phyloP scores from a whole-genome alignment of 768 basidiomycete genomes.

The Galerina marginata region DNA sequence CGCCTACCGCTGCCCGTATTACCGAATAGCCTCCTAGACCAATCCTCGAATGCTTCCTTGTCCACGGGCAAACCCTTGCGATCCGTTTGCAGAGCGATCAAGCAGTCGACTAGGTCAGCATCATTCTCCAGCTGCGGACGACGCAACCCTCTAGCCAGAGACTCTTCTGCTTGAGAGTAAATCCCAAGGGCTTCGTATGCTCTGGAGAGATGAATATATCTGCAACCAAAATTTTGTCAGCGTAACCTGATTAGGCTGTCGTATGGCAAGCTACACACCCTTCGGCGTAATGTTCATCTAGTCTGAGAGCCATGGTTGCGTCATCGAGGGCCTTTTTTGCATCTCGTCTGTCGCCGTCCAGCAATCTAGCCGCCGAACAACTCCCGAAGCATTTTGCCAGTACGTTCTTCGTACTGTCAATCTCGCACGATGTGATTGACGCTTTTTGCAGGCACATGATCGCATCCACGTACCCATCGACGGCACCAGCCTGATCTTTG shows the following conservation, averaged over 20 bases:
- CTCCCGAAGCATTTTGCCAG: slow-evolving; percentile 1
- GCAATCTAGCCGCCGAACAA: slow-evolving; percentile 8
- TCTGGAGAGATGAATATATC: slow-evolving; percentile 22
- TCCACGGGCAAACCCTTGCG: slow-evolving; percentile 19
- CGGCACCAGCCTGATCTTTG: neutral
- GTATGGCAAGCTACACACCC: slow-evolving; percentile 7
- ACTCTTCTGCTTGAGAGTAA: slow-evolving; percentile 16
- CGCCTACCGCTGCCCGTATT: neutral
- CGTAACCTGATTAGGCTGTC: neutral
- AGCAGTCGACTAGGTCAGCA: slow-evolving; percentile 17
- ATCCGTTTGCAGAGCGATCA: slow-evolving; percentile 22
- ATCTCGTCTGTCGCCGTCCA: neutral
- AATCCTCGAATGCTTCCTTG: neutral
- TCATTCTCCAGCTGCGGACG: slow-evolving; percentile 18
- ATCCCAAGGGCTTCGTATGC: slow-evolving; percentile 20
- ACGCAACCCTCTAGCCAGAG: slow-evolving; percentile 17
- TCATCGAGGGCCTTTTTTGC: neutral
- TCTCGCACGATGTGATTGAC: neutral
- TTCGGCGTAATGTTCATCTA: neutral
- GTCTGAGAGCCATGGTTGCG: neutral
- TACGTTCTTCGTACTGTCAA: neutral
- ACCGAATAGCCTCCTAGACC: neutral
- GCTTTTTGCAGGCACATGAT: slow-evolving; percentile 5
- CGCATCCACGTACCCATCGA: slow-evolving; percentile 1
- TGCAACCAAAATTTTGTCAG: neutral